Conservation (phyloP, 2,329 filamentous ascomycete genomes). For the Delphinella strobiligena region DNA sequence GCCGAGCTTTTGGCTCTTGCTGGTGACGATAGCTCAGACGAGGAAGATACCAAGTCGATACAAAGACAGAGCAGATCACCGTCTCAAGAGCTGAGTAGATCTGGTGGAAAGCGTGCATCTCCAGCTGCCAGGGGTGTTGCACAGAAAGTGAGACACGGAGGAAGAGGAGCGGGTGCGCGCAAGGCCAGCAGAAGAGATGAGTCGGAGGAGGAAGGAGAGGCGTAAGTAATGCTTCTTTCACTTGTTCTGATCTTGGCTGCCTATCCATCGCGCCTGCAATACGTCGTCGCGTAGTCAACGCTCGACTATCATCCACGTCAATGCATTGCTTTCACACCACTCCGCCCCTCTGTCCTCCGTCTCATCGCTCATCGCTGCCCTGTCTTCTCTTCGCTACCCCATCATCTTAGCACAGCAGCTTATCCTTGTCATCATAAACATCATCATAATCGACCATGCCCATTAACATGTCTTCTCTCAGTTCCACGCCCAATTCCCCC, state of each 20-base stretch:
- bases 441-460: too few relatives aligned
- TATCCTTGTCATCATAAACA: too few relatives aligned
- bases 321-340: slow-evolving; percentile 3
- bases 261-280: slow-evolving; percentile 8
- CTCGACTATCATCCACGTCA: too few relatives aligned
- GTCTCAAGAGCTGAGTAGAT: slow-evolving; percentile 1
- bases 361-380: too few relatives aligned
- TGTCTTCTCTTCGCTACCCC: too few relatives aligned
- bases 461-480: too few relatives aligned
- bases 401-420: too few relatives aligned
- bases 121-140: slow-evolving; percentile 29
- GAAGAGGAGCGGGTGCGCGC: slow-evolving; percentile 29
- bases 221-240: slow-evolving; percentile 47
- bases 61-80: slow-evolving; percentile 4
- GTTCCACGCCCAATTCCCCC: slow-evolving; percentile 55
- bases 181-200: slow-evolving; percentile 38
- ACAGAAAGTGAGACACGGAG: slow-evolving; percentile 30
- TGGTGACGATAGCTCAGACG: slow-evolving; percentile 48
- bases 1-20: slow-evolving; percentile 89
- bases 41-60: slow-evolving; percentile 28
- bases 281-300: slow-evolving; percentile 5
- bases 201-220: slow-evolving; percentile 67
- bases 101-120: slow-evolving; percentile 15
- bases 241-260: slow-evolving; percentile 11
- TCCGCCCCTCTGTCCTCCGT: too few relatives aligned